Evolutionary conservation across 1,284 basidiomycete species (phyloP), one percentile per base, ranked within the genome.

Genomic region (Cutaneotrichosporon cutaneum): DNA sequence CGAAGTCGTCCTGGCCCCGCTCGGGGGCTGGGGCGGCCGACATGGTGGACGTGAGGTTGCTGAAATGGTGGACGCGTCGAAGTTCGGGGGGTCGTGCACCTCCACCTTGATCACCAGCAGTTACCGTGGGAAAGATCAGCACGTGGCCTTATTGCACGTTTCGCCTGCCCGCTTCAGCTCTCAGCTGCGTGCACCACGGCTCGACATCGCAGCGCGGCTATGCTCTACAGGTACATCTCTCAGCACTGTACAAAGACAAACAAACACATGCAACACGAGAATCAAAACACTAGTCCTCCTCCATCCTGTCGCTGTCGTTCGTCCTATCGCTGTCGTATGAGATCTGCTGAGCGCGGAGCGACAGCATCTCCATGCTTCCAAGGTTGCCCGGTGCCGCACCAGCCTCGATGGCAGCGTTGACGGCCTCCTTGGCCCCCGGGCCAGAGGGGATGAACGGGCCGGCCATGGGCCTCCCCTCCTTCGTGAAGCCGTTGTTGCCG

Each of bases 281-380:
- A 5, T 36, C 39, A 27, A 27, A n/a, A 16, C 27, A 8, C 32
- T 47, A 56, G 22, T 61, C 55, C 39, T 61, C 58, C 35, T 60
- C 58, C 59, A 53, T 56, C 13, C 39, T 30, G 30, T 50, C 32
- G 11, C 27, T 32, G 53, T 50, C 35, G 21, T 55, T 27, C 26
- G 16, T 30, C 9, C 16, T 21, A 26, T 56, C 54, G 18, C 33
- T 24, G 21, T 45, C 32, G 4, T 52, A 32, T 13, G 50, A 27
- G 24, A 51, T 51, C 48, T 30, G 26, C 18, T 51, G 48, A 2
- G 22, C 45, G 7, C 27, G 48, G 16, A 78, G 63, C 50, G 69
- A 74, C 50, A 78, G 60, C 47, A 78, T 59, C 0, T 75, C 77
- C 14, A 78, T 60, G 18, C 70, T 66, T 0, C 77, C 77, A 6